phyloP scores from a whole-genome alignment of 768 basidiomycete genomes.

The Amanita brunnescens region DNA sequence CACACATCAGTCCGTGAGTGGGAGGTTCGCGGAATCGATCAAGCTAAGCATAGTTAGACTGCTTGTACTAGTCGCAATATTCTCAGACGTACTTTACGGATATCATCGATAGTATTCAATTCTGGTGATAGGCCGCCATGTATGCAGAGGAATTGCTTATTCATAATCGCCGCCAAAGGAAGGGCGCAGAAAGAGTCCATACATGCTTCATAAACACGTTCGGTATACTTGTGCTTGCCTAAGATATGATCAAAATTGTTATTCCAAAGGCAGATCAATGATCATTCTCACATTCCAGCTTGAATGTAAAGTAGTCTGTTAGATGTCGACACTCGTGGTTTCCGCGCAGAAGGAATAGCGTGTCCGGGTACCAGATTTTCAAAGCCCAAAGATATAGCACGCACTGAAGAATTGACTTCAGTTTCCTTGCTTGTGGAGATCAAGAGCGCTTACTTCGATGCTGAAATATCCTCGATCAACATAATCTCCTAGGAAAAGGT shows the following conservation, averaged over 20 bases:
- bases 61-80: neutral
- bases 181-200: constrained; percentile 97
- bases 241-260: constrained; percentile 6
- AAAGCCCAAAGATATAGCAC: constrained; percentile 96
- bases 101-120: constrained; percentile 89
- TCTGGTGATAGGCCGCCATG: constrained; percentile 97
- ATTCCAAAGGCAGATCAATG: neutral
- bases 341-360: constrained; percentile 91
- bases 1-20: constrained; percentile 96
- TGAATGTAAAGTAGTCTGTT: constrained; percentile 99
- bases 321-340: constrained; percentile 99
- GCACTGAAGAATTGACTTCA: constrained; percentile 48
- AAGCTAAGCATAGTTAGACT: constrained; percentile 41
- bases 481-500: constrained; percentile 89
- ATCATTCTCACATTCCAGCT: constrained; percentile 80
- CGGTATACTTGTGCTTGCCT: constrained; percentile 99
- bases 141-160: constrained; percentile 98
- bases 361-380: constrained; percentile 99
- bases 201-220: constrained; percentile 92
- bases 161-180: constrained; percentile 96
- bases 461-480: constrained; percentile 93
- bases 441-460: constrained; percentile 55
- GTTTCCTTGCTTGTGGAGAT: neutral
- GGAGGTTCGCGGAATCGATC: constrained; percentile 99
- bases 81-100: constrained; percentile 57